Evolutionary conservation across 306 rosid species (phyloP).

Genomic region (Castanopsis chinensis): DNA sequence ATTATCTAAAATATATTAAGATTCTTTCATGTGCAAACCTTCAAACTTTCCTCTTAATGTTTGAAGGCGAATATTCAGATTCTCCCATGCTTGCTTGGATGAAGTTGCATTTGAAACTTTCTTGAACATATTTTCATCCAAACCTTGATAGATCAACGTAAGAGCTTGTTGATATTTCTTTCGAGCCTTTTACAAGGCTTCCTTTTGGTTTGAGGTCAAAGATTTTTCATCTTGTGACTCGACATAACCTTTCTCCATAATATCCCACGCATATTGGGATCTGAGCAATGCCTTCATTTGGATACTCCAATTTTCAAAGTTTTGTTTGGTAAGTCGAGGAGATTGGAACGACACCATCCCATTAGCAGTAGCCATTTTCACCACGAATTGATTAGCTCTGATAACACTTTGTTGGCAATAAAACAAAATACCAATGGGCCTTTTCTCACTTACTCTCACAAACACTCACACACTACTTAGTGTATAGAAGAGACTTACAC

Average conservation of each 20-base stretch:
- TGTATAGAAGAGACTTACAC: no score
- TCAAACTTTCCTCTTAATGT: slow-evolving; percentile 4
- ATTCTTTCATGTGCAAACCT: not conserved
- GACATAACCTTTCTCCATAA: not conserved
- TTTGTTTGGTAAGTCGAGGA: not conserved
- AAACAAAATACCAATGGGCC: no score
- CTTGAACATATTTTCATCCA: not conserved
- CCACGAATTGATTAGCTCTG: no score
- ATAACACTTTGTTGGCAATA: no score
- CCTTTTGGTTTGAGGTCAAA: not conserved
- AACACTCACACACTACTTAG: no score
- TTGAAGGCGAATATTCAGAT: not conserved
- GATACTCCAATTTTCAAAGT: not conserved
- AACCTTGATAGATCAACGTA: not conserved
- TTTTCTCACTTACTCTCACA: no score
- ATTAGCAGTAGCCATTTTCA: no score
- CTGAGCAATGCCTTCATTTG: not conserved
- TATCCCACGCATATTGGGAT: not conserved
- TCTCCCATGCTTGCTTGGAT: no score
- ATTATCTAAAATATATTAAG: not conserved
- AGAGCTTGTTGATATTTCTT: not conserved
- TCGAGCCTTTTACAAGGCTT: not conserved
- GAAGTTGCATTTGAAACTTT: not conserved
- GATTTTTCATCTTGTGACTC: not conserved
- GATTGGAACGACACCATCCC: no score